Evolutionary conservation across 2,329 filamentous ascomycete genomes (phyloP).

Genomic region (Sclerotinia trifoliorum): DNA sequence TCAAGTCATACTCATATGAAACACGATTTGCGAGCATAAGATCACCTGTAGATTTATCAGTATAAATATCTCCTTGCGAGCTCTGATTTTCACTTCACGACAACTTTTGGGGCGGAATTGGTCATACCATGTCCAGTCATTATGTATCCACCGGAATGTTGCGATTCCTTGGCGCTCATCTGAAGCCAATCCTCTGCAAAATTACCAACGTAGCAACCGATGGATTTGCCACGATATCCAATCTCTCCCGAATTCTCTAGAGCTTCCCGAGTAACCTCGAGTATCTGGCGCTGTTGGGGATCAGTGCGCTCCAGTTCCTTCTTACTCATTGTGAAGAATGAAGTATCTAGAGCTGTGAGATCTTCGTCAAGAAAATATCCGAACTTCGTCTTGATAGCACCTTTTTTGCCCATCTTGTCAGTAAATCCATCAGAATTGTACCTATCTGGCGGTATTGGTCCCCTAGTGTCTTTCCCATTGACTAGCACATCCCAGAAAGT

Average conservation of each 20-base stretch:
- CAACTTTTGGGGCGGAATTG: no score
- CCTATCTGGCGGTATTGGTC: conserved; percentile 12
- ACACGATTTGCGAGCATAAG: conserved; percentile 45
- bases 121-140: no score
- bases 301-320: conserved; percentile 28
- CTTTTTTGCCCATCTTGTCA: not conserved
- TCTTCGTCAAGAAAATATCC: conserved; percentile 30
- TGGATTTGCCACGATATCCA: conserved; percentile 39
- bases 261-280: conserved; percentile 36
- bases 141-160: conserved; percentile 39
- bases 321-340: conserved; percentile 26
- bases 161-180: conserved; percentile 26
- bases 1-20: conserved; percentile 45
- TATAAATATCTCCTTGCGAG: no score
- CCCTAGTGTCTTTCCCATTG: conserved; percentile 20
- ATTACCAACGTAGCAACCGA: conserved; percentile 25
- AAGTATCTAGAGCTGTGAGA: conserved; percentile 24
- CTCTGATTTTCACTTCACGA: no score
- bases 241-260: conserved; percentile 34
- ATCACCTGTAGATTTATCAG: not conserved
- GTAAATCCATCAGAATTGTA: conserved; percentile 27
- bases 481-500: conserved; percentile 22
- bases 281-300: conserved; percentile 34
- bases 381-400: not conserved
- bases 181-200: conserved; percentile 3